Evolutionary conservation across 1,139 yeast species (phyloP).

Genomic region (Scheffersomyces segobiensis): DNA sequence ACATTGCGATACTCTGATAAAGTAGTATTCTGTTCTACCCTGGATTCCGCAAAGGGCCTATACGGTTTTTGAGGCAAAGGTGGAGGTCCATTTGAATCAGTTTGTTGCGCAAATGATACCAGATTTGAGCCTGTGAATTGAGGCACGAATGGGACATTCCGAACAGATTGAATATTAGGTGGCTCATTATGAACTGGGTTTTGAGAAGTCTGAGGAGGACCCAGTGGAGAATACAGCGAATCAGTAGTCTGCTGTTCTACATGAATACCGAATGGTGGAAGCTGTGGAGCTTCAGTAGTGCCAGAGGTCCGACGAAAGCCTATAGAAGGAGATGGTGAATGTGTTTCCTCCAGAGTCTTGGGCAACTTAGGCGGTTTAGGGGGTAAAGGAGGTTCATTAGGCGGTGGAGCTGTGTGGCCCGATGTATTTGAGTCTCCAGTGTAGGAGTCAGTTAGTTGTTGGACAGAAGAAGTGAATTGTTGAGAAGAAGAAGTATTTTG

Average conservation of each 20-base stretch:
- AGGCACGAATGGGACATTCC: not conserved
- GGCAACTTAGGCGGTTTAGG: conserved; percentile 27
- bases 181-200: not conserved
- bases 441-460: not conserved
- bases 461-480: not conserved
- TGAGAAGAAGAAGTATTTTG: not conserved
- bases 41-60: not conserved
- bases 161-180: not conserved
- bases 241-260: not conserved
- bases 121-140: not conserved
- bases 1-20: not conserved
- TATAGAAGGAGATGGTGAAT: not conserved
- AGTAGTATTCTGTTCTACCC: not conserved
- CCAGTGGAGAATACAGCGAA: not conserved
- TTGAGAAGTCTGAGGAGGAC: not conserved
- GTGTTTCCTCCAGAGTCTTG: not conserved
- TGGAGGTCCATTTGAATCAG: not conserved
- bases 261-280: not conserved
- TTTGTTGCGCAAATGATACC: not conserved
- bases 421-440: not conserved
- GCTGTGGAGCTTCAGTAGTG: not conserved
- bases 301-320: not conserved
- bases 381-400: conserved; percentile 47
- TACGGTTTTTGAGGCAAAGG: not conserved
- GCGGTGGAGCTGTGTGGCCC: conserved; percentile 4